phyloP scores from a whole-genome alignment of 2,329 filamentous ascomycete species.

The Verticillium albo-atrum region DNA sequence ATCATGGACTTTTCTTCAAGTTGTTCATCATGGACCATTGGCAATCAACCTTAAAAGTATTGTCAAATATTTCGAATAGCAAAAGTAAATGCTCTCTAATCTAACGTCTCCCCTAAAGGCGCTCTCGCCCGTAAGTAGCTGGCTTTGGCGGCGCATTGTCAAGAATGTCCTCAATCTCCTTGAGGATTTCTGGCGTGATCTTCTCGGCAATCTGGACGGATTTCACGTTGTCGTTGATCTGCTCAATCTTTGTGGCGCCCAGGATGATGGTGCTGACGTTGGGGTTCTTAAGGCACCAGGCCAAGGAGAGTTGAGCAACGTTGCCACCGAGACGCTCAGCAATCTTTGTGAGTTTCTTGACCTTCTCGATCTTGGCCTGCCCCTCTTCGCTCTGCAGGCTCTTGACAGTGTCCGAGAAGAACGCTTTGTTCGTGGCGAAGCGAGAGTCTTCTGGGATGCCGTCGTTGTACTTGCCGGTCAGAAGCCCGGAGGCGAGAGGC shows the following conservation, averaged over 20 bases:
- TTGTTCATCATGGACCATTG: no score
- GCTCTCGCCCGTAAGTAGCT: neutral
- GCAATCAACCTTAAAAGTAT: no score
- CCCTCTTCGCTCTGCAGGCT: constrained; percentile 32
- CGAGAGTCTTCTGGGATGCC: constrained; percentile 52
- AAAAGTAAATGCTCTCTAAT: no score
- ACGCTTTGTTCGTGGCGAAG: constrained; percentile 51
- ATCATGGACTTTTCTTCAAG: no score
- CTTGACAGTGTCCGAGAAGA: constrained; percentile 53
- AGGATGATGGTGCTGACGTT: constrained; percentile 24
- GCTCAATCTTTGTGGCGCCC: constrained; percentile 19
- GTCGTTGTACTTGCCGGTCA: constrained; percentile 63
- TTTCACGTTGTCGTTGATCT: constrained; percentile 12
- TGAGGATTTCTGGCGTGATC: neutral
- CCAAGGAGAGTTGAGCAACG: constrained; percentile 17
- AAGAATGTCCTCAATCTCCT: constrained; percentile 1
- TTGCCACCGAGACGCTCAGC: constrained; percentile 19
- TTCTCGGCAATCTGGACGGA: neutral
- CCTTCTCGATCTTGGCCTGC: constrained; percentile 20
- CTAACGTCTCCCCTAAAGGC: neutral
- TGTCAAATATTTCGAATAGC: no score
- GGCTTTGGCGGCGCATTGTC: neutral
- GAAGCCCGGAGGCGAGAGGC: constrained; percentile 51
- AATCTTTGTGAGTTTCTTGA: constrained; percentile 16
- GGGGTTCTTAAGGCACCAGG: constrained; percentile 19